Conservation (phyloP, 1,284 basidiomycete genomes). For the Phlebopus sp. region DNA sequence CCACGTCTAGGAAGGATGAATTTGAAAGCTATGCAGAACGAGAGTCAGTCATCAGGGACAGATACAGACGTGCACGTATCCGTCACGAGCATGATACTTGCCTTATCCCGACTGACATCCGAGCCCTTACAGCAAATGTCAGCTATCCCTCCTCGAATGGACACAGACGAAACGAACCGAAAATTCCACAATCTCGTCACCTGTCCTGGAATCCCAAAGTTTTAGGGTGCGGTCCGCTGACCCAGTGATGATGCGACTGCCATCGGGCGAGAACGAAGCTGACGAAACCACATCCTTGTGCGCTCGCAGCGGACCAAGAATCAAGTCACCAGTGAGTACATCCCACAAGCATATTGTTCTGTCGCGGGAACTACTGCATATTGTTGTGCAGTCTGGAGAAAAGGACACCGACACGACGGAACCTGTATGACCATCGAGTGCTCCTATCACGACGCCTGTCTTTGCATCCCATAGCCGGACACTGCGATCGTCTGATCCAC, state of each 20-base stretch:
- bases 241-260: not conserved
- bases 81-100: no score
- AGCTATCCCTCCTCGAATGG: no score
- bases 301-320: slow-evolving; percentile 5
- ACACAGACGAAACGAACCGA: no score
- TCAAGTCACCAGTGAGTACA: not conserved
- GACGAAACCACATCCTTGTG: slow-evolving; percentile 12
- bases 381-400: not conserved
- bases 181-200: no score
- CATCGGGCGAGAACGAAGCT: slow-evolving; percentile 22
- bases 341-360: slow-evolving; percentile 7
- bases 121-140: no score
- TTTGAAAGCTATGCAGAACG: no score
- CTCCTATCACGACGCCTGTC: not conserved
- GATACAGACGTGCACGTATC: no score
- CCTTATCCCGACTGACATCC: no score
- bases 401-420: not conserved
- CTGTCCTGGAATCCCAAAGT: not conserved
- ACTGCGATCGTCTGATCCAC: not conserved
- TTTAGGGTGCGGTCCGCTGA: not conserved
- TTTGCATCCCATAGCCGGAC: not conserved
- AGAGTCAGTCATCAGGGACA: no score
- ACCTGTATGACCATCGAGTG: not conserved
- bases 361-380: slow-evolving; percentile 5
- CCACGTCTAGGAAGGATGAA: no score